phyloP scores from a whole-genome alignment of 2,329 filamentous ascomycete genomes.

The Aspergillus fischeri region DNA sequence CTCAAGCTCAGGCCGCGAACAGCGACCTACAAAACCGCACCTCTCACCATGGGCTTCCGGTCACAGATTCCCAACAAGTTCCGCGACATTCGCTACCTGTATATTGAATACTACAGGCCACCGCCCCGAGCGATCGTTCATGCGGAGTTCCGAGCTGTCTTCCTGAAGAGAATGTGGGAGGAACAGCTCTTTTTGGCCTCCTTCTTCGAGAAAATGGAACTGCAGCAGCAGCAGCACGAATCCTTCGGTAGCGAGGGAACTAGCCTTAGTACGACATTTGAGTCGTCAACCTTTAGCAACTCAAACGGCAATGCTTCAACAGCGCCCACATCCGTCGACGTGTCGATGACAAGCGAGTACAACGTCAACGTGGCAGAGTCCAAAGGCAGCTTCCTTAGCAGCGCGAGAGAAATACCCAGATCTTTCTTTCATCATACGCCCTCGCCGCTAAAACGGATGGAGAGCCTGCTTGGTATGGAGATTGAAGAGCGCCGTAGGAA shows the following conservation, averaged over 20 bases:
- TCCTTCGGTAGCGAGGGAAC: background rate
- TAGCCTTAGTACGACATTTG: conserved; percentile 1
- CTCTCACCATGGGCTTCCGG: conserved; percentile 13
- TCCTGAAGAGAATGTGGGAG: conserved; percentile 28
- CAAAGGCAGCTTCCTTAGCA: background rate
- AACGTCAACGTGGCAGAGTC: background rate
- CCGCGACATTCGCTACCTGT: conserved; percentile 13
- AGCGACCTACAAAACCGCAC: conserved; percentile 2
- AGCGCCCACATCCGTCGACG: conserved; percentile 5
- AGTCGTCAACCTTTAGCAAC: conserved; percentile 2
- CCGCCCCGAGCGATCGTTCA: conserved; percentile 28
- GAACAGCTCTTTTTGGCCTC: conserved; percentile 17
- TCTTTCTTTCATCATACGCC: conserved; percentile 2
- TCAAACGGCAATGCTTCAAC: conserved; percentile 7
- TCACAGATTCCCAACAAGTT: conserved; percentile 8
- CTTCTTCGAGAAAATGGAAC: conserved; percentile 5
- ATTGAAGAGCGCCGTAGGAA: conserved; percentile 12
- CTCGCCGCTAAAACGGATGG: conserved; percentile 9
- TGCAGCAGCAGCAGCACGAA: background rate
- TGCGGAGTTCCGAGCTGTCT: conserved; percentile 35
- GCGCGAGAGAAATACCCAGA: background rate
- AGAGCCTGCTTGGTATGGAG: conserved; percentile 17
- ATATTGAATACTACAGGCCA: conserved; percentile 15
- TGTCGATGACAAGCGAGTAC: background rate
- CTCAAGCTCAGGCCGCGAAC: conserved; percentile 7